Conservation (phyloP, 768 basidiomycete species). For the Boletus rufocinnamomeus region DNA sequence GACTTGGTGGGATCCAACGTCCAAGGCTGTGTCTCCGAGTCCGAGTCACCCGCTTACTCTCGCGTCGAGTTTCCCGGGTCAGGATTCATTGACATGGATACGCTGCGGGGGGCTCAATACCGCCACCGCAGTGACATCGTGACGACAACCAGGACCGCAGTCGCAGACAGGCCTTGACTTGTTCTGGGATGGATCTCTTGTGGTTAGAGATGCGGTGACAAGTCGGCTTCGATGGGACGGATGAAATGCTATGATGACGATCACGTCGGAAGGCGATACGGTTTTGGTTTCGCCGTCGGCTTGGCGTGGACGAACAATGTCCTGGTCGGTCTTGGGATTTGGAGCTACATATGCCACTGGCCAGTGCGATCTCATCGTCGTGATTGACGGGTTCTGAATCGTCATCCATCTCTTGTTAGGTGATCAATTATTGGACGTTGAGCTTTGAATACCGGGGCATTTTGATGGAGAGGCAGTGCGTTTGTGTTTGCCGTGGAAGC, state of each 20-base stretch:
- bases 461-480: background rate
- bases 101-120: background rate
- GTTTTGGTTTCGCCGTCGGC: background rate
- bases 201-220: background rate
- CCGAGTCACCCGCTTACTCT: no score
- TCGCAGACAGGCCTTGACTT: background rate
- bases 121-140: background rate
- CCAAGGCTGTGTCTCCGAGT: background rate
- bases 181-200: background rate
- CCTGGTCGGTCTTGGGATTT: background rate
- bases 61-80: background rate
- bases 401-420: background rate
- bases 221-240: background rate
- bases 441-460: background rate
- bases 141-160: constrained; percentile 18
- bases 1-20: background rate
- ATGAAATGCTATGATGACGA: background rate
- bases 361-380: background rate
- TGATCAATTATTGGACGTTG: background rate
- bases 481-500: background rate
- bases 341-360: background rate
- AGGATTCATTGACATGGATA: background rate
- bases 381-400: no score
- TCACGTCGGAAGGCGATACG: constrained; percentile 16
- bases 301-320: background rate